phyloP scores from a whole-genome alignment of 148 eudicot genomes.

The Rhododendron ferrugineum region DNA sequence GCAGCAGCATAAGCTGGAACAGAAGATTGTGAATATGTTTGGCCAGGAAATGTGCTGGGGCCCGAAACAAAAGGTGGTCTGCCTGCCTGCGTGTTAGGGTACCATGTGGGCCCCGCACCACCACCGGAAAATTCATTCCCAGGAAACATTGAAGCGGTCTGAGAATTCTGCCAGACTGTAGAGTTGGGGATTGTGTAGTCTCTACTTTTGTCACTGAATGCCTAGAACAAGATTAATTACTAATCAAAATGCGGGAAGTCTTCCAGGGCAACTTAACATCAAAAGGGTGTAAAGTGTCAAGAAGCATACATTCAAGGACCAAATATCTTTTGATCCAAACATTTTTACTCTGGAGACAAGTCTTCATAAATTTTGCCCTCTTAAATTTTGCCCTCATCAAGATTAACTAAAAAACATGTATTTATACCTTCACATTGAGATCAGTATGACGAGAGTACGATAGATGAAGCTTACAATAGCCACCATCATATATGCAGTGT shows the following conservation, averaged over 20 bases:
- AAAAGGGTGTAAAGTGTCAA: slow-evolving; percentile 3
- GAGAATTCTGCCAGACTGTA: slow-evolving; percentile 49
- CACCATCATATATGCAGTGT: slow-evolving; percentile 94
- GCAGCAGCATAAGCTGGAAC: neutral
- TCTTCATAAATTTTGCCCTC: slow-evolving; percentile 9
- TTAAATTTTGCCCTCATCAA: slow-evolving; percentile 12
- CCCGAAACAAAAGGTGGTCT: neutral
- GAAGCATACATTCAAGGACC: slow-evolving; percentile 30
- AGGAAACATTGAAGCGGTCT: slow-evolving; percentile 20
- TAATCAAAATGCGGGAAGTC: neutral
- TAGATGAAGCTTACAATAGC: slow-evolving; percentile 97
- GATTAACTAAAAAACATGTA: slow-evolving; percentile 29
- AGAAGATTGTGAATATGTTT: neutral
- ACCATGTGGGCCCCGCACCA: neutral
- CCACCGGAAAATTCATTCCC: slow-evolving; percentile 22
- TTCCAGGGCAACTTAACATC: neutral
- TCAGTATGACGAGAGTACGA: slow-evolving; percentile 96
- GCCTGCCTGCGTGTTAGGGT: neutral
- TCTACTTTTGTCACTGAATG: slow-evolving; percentile 68
- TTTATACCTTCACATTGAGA: slow-evolving; percentile 82
- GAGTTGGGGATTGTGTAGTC: slow-evolving; percentile 56
- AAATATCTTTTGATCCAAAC: slow-evolving; percentile 6
- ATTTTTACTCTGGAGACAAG: neutral
- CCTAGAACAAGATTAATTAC: slow-evolving; percentile 26
- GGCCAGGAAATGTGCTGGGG: neutral